Percentiles rank a stretch among this genome's conserved stretches.
phyloP scores from a whole-genome alignment of 2,329 filamentous ascomycete genomes.

The Penicillium sp. region DNA sequence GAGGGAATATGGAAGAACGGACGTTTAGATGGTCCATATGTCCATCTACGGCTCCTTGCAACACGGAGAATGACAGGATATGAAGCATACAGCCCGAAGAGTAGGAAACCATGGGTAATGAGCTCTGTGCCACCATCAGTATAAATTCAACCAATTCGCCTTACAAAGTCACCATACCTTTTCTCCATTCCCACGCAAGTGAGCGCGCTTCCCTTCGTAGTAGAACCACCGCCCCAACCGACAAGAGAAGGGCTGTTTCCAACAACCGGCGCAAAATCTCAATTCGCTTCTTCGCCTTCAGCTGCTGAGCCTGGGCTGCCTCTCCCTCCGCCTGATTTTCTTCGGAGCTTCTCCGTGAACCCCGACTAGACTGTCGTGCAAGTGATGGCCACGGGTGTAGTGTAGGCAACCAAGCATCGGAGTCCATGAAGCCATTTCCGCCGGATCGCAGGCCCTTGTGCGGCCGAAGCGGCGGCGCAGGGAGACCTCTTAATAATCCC shows the following conservation, averaged over 20 bases:
- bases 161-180: constrained; percentile 30
- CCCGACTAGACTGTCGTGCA: constrained; percentile 27
- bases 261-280: constrained; percentile 51
- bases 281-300: constrained; percentile 36
- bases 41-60: constrained; percentile 27
- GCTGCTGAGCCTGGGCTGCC: constrained; percentile 22
- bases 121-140: constrained; percentile 34
- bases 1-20: constrained; percentile 65
- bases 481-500: constrained; percentile 74
- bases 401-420: constrained; percentile 32
- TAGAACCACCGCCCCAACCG: constrained; percentile 50
- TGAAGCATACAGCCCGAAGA: constrained; percentile 34
- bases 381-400: constrained; percentile 36
- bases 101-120: constrained; percentile 29
- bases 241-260: constrained; percentile 57
- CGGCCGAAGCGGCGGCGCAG: constrained; percentile 70
- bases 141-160: background rate
- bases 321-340: constrained; percentile 28
- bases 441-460: constrained; percentile 73
- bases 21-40: constrained; percentile 32
- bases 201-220: constrained; percentile 31
- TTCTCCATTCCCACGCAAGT: constrained; percentile 38
- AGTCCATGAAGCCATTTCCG: constrained; percentile 23
- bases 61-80: constrained; percentile 62
- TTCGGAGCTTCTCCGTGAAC: constrained; percentile 33